phyloP scores from a whole-genome alignment of 768 basidiomycete species.

The Mycena metata region DNA sequence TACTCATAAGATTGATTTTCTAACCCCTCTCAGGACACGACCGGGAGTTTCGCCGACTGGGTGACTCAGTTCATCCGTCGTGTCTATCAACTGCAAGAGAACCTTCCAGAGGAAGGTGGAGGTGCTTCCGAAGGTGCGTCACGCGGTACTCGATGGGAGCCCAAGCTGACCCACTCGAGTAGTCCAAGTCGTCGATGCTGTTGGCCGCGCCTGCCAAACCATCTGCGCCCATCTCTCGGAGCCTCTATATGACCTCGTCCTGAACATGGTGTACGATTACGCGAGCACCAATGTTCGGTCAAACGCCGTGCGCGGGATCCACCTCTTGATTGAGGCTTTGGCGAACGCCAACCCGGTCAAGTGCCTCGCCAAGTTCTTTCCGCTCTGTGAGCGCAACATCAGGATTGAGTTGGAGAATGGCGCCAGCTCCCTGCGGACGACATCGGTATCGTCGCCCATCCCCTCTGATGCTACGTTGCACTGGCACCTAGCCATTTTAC shows the following conservation, averaged over 20 bases:
- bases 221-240: slow-evolving; percentile 84
- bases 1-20: background rate
- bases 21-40: slow-evolving; percentile 62
- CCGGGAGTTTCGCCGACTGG: slow-evolving; percentile 86
- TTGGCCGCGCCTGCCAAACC: slow-evolving; percentile 80
- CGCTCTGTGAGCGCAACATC: slow-evolving; percentile 80
- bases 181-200: slow-evolving; percentile 85
- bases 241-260: slow-evolving; percentile 80
- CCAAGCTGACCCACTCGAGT: slow-evolving; percentile 27
- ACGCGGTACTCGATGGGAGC: background rate
- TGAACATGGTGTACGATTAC: slow-evolving; percentile 89
- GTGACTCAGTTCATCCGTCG: slow-evolving; percentile 83
- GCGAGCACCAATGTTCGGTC: slow-evolving; percentile 84
- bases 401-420: slow-evolving; percentile 85
- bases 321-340: slow-evolving; percentile 88
- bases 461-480: slow-evolving; percentile 90
- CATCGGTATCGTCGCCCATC: slow-evolving; percentile 74
- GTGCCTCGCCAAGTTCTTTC: slow-evolving; percentile 83
- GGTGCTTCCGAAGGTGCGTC: slow-evolving; percentile 73
- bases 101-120: slow-evolving; percentile 87
- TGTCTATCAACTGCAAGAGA: slow-evolving; percentile 85
- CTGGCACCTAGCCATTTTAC: slow-evolving; percentile 85
- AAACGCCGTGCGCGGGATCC: slow-evolving; percentile 89
- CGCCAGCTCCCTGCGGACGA: slow-evolving; percentile 81
- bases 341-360: slow-evolving; percentile 85